phyloP scores from a whole-genome alignment of 108 stramenopile species.

The Nitzschia inconspicua region DNA sequence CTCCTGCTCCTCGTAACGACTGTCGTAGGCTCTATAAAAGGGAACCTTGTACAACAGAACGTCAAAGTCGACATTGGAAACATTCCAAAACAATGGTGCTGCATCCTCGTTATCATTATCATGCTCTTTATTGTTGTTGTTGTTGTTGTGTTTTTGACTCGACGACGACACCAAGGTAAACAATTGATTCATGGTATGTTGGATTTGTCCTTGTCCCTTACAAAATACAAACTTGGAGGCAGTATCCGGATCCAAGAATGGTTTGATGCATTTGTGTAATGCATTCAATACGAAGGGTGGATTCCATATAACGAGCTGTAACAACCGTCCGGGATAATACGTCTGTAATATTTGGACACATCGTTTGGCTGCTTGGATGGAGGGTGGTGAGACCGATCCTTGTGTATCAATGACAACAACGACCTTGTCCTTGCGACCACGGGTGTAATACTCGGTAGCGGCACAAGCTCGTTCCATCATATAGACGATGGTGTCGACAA shows the following conservation, averaged over 20 bases:
- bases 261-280: conserved; percentile 21
- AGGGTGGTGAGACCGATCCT: neutral
- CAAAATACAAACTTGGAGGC: conserved; percentile 17
- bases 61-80: conserved; percentile 9
- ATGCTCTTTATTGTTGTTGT: too few species aligned
- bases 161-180: too few species aligned
- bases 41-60: conserved; percentile 30
- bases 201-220: neutral
- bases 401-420: conserved; percentile 25
- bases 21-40: conserved; percentile 32
- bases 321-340: conserved; percentile 36
- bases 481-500: conserved; percentile 22
- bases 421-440: conserved; percentile 27
- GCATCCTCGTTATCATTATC: neutral
- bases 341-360: conserved; percentile 16
- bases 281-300: conserved; percentile 29
- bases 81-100: neutral
- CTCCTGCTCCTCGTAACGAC: neutral
- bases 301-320: conserved; percentile 27
- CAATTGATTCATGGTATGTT: neutral
- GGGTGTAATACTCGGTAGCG: conserved; percentile 18
- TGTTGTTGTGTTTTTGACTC: too few species aligned
- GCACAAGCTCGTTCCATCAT: conserved; percentile 34
- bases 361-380: conserved; percentile 16
- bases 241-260: conserved; percentile 27